Base-by-base conservation (phyloP, 345 rosid species). In the Citrus maxima region DNA sequence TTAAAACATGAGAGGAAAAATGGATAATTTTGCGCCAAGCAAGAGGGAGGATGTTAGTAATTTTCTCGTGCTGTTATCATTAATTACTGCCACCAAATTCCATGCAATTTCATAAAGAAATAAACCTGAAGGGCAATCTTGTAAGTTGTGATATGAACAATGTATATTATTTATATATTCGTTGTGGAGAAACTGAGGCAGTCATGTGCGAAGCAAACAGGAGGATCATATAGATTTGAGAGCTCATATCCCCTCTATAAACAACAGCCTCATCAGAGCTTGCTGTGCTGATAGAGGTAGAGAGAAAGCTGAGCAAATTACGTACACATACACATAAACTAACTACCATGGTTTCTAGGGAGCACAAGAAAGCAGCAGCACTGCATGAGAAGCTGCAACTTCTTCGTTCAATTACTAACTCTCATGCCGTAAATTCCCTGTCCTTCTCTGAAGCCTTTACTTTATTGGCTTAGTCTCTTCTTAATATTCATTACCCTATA, bases 381-480 rank as follows among this genome's bases (percentile, higher is more conserved):
- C 78, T 88, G 85, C 84, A 80, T 77, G 87, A 84, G 84, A 87
- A 87, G 85, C 86, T 87, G 79, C 89, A 87, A 72, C 82, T 87
- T 61, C 89, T 87, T 83, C 88, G 89, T 77, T 87, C 89, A 67
- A 65, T 87, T 30, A 87, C 89, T 51, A 80, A 85, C 83, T 87
- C 89, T 80, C 85, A 71, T 83, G 87, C 86, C 25, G 87, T 84
- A 87, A 80, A 78, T 78, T 49, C 79, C 73, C 82, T 78, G 65
- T 74, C 59, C 34, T 73, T 37, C 51, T 56, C 77, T 80, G 38
- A 34, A 2, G 37, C 75, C 69, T 70, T 60, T 62, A 12, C 58
- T 61, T 77, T 71, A 61, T 77, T 80, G 61, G 78, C 35, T 72
- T 71, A 49, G 54, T 70, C 19, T 46, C 59, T 25, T 67, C 54